Conservation (phyloP, 441 rosid genomes). For the Euphorbia schlechtendalii region DNA sequence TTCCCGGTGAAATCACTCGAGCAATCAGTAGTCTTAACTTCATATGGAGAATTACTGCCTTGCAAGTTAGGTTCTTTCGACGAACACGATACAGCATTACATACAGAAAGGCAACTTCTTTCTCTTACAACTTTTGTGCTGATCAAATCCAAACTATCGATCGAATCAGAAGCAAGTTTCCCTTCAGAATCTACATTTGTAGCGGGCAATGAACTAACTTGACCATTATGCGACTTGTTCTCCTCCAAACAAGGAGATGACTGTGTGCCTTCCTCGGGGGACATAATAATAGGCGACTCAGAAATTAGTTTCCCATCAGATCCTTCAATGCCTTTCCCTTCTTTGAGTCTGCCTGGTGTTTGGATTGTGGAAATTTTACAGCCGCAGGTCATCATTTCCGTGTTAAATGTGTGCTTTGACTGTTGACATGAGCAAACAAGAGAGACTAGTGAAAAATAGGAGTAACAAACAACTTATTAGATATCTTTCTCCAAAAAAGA, state of each 20-base stretch:
- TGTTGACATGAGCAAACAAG: slow-evolving; percentile 8
- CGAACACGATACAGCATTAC: slow-evolving; percentile 13
- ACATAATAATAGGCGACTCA: slow-evolving; percentile 12
- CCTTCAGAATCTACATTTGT: slow-evolving; percentile 13
- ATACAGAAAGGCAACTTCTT: slow-evolving; percentile 8
- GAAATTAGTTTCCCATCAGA: too few relatives aligned
- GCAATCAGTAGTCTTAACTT: slow-evolving; percentile 9
- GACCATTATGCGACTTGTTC: slow-evolving; percentile 11
- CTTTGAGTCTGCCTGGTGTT: slow-evolving; percentile 20
- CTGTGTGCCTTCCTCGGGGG: slow-evolving; percentile 16
- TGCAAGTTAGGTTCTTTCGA: slow-evolving; percentile 16
- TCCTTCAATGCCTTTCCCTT: slow-evolving; percentile 6
- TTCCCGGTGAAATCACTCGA: slow-evolving; percentile 13
- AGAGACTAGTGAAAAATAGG: background rate
- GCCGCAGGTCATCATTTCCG: slow-evolving; percentile 22
- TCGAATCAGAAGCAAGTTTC: slow-evolving; percentile 17
- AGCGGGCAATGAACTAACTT: slow-evolving; percentile 14
- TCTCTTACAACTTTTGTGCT: slow-evolving; percentile 12
- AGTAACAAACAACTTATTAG: background rate
- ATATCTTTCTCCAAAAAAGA: slow-evolving; percentile 12
- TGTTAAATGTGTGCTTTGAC: slow-evolving; percentile 17
- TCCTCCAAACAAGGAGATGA: slow-evolving; percentile 14
- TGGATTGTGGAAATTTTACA: slow-evolving; percentile 21
- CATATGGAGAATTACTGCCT: slow-evolving; percentile 12
- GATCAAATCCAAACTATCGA: slow-evolving; percentile 10